Base-by-base conservation (phyloP, 75 land plant species). In the Ceratopteris richardii region DNA sequence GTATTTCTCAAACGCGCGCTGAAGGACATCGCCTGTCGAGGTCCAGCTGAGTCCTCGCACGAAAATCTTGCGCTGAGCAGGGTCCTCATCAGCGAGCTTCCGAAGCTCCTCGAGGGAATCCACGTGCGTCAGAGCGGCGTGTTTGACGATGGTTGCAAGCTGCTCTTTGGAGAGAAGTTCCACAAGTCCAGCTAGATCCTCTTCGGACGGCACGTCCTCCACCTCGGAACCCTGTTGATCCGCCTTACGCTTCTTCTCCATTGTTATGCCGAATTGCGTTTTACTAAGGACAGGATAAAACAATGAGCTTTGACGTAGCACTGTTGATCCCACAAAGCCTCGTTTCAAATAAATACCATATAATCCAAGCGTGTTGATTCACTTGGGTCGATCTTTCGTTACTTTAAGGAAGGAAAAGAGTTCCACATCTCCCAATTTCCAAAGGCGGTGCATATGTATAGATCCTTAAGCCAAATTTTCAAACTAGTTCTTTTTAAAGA, bases 21-120 rank as follows among this genome's bases (percentile, higher is more conserved):
- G 44, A 24, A 61, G 63, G n/a, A 17, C 18, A 2, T 85, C 88
- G 2, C 76, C 57, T 36, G 72, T 78, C 43, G 88, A 78, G 20
- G 78, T 79, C 86, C 77, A 76, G 12, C 82, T 75, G 39, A 85
- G 73, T 6, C 88, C 88, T 29, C 82, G 79, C 42, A 85, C 74
- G 64, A 85, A 85, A 27, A 85, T 79, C 74, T 85, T 85, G 13
- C 88, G 76, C 40, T 66, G 76, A 11, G 71, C 28, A 2, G 66
- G 67, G 54, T 85, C 82, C 10, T 58, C 40, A 60, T 82, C 85
- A n/a, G 80, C 80, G 22, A 80, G 42, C 9, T 65, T 54, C 7
- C 87, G 75, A 1, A 83, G 71, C 47, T 63, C 65, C 29, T 65
- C 54, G 39, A 80, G 78, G 19, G 77, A 68, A 9, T 61, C 76